Conservation (phyloP, 2,329 filamentous ascomycete genomes). For the Paraphoma sp. region DNA sequence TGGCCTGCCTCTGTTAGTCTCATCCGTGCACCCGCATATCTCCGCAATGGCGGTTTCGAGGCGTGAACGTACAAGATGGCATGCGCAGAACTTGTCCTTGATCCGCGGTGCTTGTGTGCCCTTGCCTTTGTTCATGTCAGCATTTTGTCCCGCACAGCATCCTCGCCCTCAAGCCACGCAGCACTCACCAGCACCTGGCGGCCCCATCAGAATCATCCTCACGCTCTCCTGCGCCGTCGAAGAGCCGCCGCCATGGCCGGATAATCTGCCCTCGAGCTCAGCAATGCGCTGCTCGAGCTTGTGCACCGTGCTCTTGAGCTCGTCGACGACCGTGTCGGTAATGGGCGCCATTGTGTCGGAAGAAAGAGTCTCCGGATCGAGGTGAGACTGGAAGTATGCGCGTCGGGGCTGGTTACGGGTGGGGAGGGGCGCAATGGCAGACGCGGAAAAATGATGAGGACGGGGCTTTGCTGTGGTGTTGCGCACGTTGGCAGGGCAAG, state of each 20-base stretch:
- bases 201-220: constrained; percentile 97
- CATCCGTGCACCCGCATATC: too few relatives aligned
- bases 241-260: constrained; percentile 41
- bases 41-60: background rate
- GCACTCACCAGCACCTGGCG: constrained; percentile 89
- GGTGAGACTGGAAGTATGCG: constrained; percentile 15
- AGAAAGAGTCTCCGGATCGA: constrained; percentile 1
- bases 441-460: constrained; percentile 20
- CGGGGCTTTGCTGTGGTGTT: constrained; percentile 10
- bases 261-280: constrained; percentile 78
- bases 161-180: background rate
- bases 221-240: constrained; percentile 66
- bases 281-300: constrained; percentile 86
- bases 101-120: constrained; percentile 97
- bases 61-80: constrained; percentile 78
- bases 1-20: constrained; percentile 69
- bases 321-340: constrained; percentile 78
- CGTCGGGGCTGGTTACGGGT: constrained; percentile 16
- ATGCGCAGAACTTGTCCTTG: constrained; percentile 97
- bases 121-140: constrained; percentile 72
- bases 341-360: constrained; percentile 77
- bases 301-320: constrained; percentile 82
- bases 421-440: constrained; percentile 31
- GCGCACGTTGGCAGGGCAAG: constrained; percentile 11
- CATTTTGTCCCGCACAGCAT: constrained; percentile 9